A percentile compares a stretch with the other conserved stretches of the same genome.
Evolutionary conservation across 257 asterid genomes (phyloP).

Genomic region (Oldenlandia corymbosa): DNA sequence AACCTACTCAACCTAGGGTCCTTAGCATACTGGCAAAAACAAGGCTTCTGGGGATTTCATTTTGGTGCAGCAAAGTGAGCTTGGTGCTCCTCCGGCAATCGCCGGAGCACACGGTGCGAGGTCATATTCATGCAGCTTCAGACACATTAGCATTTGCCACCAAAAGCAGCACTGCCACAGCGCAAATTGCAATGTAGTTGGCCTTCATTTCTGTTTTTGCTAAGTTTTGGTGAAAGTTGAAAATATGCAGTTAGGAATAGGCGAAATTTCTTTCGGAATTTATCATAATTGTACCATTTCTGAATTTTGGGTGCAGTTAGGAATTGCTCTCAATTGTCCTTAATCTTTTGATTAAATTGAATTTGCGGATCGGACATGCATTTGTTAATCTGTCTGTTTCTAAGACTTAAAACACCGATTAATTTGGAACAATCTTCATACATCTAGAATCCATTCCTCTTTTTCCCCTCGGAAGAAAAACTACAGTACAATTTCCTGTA

Average conservation of each 20-base stretch:
- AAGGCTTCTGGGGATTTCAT: slow-evolving; percentile 27
- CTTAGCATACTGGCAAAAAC: slow-evolving; percentile 30
- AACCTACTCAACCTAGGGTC: slow-evolving; percentile 18
- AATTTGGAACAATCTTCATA: slow-evolving; percentile 1
- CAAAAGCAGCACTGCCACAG: slow-evolving; percentile 21
- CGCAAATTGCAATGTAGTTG: slow-evolving; percentile 12
- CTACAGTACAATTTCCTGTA: no score
- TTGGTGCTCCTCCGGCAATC: slow-evolving; percentile 17
- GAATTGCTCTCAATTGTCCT: no score
- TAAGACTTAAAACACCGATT: slow-evolving; percentile 3
- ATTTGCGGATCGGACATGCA: not conserved
- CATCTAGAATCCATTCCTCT: no score
- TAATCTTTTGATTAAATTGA: not conserved
- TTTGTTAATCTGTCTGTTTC: not conserved
- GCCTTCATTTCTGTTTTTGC: slow-evolving; percentile 27
- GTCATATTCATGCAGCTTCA: slow-evolving; percentile 9
- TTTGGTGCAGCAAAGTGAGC: slow-evolving; percentile 24
- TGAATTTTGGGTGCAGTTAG: no score
- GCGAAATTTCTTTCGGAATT: no score
- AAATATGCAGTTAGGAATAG: no score
- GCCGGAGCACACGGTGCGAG: slow-evolving; percentile 26
- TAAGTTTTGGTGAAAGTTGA: no score
- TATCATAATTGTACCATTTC: no score
- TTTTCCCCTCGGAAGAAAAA: no score
- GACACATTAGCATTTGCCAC: slow-evolving; percentile 24